phyloP scores from a whole-genome alignment of 306 rosid species.

The Malus sylvestris region DNA sequence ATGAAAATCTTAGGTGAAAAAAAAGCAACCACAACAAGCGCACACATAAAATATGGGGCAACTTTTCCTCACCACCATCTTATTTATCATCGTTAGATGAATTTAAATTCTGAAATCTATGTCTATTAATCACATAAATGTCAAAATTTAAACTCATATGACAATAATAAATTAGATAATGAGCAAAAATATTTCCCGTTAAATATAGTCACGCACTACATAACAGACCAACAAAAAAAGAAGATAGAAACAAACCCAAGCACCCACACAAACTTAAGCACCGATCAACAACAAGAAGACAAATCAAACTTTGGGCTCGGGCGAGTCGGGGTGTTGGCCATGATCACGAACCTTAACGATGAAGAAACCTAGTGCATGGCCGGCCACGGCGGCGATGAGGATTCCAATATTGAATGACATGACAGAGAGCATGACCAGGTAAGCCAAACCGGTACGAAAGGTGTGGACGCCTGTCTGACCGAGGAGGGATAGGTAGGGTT shows the following conservation, averaged over 20 bases:
- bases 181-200: no score
- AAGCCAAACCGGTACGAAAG: slow-evolving; percentile 37
- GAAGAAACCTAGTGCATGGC: slow-evolving; percentile 38
- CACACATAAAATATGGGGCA: background rate
- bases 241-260: background rate
- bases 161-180: no score
- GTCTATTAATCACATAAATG: no score
- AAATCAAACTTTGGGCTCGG: slow-evolving; percentile 10
- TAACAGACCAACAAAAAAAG: background rate
- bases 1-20: background rate
- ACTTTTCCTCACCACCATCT: no score
- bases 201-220: no score
- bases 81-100: no score
- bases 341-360: slow-evolving; percentile 19
- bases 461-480: slow-evolving; percentile 40
- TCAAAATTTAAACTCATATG: no score
- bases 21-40: background rate
- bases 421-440: slow-evolving; percentile 59
- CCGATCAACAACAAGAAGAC: background rate
- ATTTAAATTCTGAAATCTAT: no score
- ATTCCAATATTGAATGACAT: slow-evolving; percentile 73
- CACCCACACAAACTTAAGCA: background rate
- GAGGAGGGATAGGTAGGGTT: slow-evolving; percentile 15
- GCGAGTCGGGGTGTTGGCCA: background rate
- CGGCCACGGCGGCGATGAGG: slow-evolving; percentile 51